A percentile compares a stretch with the other conserved stretches of the same genome.
These are phyloP conservation scores for Tephrocybe sp. DNA, from an alignment of 768 basidiomycete species.

Conservation along the genomic window DNA sequence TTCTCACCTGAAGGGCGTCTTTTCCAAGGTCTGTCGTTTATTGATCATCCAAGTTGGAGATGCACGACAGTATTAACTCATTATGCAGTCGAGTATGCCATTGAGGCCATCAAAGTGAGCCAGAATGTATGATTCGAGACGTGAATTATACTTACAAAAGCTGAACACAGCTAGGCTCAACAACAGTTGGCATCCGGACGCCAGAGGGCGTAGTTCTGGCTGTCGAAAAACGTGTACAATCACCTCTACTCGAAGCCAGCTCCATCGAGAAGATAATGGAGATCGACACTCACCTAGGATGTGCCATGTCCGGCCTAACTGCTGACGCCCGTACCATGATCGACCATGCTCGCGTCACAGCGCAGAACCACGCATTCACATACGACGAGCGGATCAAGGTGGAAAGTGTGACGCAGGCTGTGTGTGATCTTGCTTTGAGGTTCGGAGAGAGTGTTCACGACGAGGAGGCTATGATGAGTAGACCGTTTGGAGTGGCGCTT, in stretches of 20 bases:
- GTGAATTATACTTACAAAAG: slow-evolving; percentile 6
- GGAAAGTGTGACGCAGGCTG: slow-evolving; percentile 96
- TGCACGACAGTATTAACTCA: slow-evolving; percentile 9
- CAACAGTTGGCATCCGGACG: slow-evolving; percentile 93
- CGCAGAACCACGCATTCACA: slow-evolving; percentile 93
- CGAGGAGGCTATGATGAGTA: slow-evolving; percentile 98
- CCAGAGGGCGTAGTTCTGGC: slow-evolving; percentile 88
- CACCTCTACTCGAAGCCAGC: slow-evolving; percentile 88
- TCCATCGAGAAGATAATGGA: slow-evolving; percentile 99
- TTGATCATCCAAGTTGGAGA: not conserved
- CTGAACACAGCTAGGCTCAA: slow-evolving; percentile 86
- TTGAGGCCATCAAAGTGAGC: slow-evolving; percentile 94
- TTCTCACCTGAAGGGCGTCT: slow-evolving; percentile 98
- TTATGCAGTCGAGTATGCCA: slow-evolving; percentile 88
- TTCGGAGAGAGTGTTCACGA: slow-evolving; percentile 99
- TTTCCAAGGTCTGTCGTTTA: slow-evolving; percentile 77
- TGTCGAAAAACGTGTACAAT: slow-evolving; percentile 98
- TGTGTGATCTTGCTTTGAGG: slow-evolving; percentile 93
- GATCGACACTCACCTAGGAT: slow-evolving; percentile 94
- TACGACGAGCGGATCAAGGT: slow-evolving; percentile 97
- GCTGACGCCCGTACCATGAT: slow-evolving; percentile 99
- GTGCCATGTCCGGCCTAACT: slow-evolving; percentile 96
- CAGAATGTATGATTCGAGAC: not conserved
- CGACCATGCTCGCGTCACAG: slow-evolving; percentile 96
- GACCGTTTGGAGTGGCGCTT: slow-evolving; percentile 97